phyloP scores from a whole-genome alignment of 768 basidiomycete species.

The Strobilomyces dryophilus region DNA sequence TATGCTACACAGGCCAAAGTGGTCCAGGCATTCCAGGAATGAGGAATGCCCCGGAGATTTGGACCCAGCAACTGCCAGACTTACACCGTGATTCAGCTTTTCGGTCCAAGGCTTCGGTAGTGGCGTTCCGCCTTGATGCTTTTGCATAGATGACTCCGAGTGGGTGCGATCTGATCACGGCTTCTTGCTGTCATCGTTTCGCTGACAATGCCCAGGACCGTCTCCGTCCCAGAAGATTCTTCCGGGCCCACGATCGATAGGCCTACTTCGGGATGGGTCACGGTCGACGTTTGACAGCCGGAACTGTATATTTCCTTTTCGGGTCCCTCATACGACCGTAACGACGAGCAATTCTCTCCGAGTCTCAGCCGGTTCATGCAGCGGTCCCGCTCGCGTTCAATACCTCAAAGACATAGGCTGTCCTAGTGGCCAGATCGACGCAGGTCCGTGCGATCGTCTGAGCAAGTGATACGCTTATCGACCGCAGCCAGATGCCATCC shows the following conservation, averaged over 20 bases:
- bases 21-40: neutral
- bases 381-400: neutral
- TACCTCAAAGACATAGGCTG: neutral
- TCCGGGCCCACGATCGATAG: too few relatives aligned
- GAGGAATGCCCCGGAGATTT: neutral
- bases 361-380: neutral
- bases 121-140: neutral
- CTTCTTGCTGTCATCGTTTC: neutral
- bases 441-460: conserved; percentile 1
- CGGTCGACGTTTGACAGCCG: neutral
- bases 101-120: too few relatives aligned
- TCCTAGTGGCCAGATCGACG: neutral
- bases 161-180: neutral
- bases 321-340: conserved; percentile 3
- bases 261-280: neutral
- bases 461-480: neutral
- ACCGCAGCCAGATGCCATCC: conserved; percentile 20
- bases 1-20: neutral
- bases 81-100: too few relatives aligned
- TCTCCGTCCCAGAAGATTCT: neutral
- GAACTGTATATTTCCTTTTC: neutral
- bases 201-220: neutral
- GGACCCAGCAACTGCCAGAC: neutral
- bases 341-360: neutral
- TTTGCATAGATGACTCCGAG: neutral